These are phyloP conservation scores for Sporobolomyces roseus DNA, from an alignment of 768 basidiomycete species.

Conservation along the genomic window DNA sequence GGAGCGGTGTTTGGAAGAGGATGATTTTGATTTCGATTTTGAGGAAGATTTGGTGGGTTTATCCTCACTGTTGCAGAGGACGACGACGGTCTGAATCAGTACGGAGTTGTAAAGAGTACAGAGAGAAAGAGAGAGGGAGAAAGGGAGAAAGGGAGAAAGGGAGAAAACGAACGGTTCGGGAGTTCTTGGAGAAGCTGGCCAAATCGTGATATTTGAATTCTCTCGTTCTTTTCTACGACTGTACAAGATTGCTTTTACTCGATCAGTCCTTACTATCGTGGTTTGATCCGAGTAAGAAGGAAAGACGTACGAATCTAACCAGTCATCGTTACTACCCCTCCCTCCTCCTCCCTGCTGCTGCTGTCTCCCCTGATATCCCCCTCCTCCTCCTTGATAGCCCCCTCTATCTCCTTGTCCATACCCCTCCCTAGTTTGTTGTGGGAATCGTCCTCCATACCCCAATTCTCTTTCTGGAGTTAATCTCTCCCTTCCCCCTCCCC, in stretches of 20 bases:
- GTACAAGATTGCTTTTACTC: neutral
- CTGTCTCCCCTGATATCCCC: neutral
- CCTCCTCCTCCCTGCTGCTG: conserved; percentile 40
- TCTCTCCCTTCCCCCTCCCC: conserved; percentile 11
- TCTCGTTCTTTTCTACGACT: conserved; percentile 72
- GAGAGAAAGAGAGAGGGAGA: neutral
- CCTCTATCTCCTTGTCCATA: neutral
- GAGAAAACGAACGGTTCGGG: conserved; percentile 53
- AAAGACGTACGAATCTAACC: conserved; percentile 61
- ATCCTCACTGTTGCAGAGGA: conserved; percentile 3
- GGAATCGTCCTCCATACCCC: conserved; percentile 12
- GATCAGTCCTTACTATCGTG: neutral
- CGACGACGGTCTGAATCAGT: conserved; percentile 17
- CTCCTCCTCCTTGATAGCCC: neutral
- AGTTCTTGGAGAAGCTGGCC: conserved; percentile 76
- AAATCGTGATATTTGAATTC: conserved; percentile 59
- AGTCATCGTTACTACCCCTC: conserved; percentile 53
- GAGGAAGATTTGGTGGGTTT: conserved; percentile 9
- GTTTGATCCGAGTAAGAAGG: neutral
- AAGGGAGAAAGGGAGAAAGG: no score
- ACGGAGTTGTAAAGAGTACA: neutral
- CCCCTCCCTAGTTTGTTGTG: neutral
- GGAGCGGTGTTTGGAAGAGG: conserved; percentile 52
- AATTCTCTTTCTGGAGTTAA: conserved; percentile 33
- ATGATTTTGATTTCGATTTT: conserved; percentile 39